Percentiles rank a stretch among this genome's conserved stretches.
Conservation (phyloP, 768 basidiomycete genomes). For the Russula vinacea region DNA sequence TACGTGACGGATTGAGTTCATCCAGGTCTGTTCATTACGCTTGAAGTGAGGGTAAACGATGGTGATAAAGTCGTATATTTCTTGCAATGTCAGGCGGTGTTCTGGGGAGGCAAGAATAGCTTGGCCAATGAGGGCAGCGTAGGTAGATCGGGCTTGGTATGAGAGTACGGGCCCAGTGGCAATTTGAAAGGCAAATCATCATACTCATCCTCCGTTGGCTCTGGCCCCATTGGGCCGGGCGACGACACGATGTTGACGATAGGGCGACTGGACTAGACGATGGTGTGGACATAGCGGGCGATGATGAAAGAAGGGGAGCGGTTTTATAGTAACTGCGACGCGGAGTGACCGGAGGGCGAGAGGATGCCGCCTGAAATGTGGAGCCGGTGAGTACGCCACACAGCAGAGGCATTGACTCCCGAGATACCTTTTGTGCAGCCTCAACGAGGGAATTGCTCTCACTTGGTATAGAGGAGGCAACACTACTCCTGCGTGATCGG, state of each 20-base stretch:
- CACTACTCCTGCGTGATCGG: slow-evolving; percentile 26
- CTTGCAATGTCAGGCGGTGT: slow-evolving; percentile 84
- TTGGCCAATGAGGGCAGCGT: slow-evolving; percentile 94
- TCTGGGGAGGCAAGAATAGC: slow-evolving; percentile 83
- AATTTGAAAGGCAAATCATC: slow-evolving; percentile 69
- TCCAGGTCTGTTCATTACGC: slow-evolving; percentile 92
- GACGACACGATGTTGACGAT: slow-evolving; percentile 79
- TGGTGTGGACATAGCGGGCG: slow-evolving; percentile 58
- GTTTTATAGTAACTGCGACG: slow-evolving; percentile 44
- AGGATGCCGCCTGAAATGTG: slow-evolving; percentile 34
- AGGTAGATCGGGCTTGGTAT: slow-evolving; percentile 83
- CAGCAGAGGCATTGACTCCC: slow-evolving; percentile 31
- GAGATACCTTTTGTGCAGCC: slow-evolving; percentile 35
- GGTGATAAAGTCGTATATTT: slow-evolving; percentile 96
- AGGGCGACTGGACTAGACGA: slow-evolving; percentile 59
- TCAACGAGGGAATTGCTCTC: slow-evolving; percentile 29
- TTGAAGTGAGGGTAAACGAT: slow-evolving; percentile 92
- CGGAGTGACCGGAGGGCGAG: slow-evolving; percentile 50
- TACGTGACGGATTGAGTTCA: slow-evolving; percentile 97
- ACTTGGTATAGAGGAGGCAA: slow-evolving; percentile 28
- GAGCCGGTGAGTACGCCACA: slow-evolving; percentile 32
- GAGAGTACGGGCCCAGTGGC: slow-evolving; percentile 81
- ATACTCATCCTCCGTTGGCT: slow-evolving; percentile 62
- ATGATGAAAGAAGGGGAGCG: slow-evolving; percentile 55
- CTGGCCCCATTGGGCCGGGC: slow-evolving; percentile 70